phyloP scores from a whole-genome alignment of 306 rosid species.

The Medicago arabica region DNA sequence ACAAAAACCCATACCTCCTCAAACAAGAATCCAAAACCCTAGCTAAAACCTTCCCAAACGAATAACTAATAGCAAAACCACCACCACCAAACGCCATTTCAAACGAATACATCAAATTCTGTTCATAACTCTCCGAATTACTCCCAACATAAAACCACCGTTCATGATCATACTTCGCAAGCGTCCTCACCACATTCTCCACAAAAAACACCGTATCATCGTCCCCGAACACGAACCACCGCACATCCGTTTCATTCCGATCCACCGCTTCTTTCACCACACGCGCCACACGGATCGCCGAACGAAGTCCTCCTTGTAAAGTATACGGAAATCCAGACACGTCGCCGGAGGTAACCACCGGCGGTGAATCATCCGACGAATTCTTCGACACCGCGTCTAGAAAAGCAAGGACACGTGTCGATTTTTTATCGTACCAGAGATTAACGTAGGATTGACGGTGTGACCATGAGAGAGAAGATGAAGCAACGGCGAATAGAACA shows the following conservation, averaged over 20 bases:
- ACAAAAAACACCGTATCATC: conserved; percentile 91
- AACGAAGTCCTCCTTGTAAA: conserved; percentile 68
- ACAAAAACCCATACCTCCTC: conserved; percentile 77
- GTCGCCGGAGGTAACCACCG: conserved; percentile 62
- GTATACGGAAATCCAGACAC: conserved; percentile 71
- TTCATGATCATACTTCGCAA: conserved; percentile 74
- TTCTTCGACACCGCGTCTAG: conserved; percentile 50
- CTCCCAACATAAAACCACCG: conserved; percentile 79
- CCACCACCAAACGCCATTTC: conserved; percentile 98
- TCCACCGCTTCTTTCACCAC: conserved; percentile 79
- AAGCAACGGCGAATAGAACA: conserved; percentile 71
- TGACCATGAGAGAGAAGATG: conserved; percentile 70
- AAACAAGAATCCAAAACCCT: conserved; percentile 86
- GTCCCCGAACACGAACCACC: conserved; percentile 96
- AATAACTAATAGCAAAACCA: conserved; percentile 78
- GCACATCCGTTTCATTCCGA: conserved; percentile 65
- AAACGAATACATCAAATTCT: conserved; percentile 69
- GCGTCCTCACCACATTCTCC: conserved; percentile 69
- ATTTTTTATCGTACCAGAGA: conserved; percentile 62
- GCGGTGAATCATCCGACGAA: conserved; percentile 36
- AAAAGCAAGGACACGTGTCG: conserved; percentile 74
- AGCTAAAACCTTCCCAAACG: conserved; percentile 76
- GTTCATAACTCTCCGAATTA: conserved; percentile 76
- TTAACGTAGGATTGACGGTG: conserved; percentile 65
- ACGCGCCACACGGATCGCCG: conserved; percentile 91